Evolutionary conservation across 257 asterid genomes (phyloP), one percentile per base, ranked within the genome.

Genomic region (Scutellaria baicalensis): DNA sequence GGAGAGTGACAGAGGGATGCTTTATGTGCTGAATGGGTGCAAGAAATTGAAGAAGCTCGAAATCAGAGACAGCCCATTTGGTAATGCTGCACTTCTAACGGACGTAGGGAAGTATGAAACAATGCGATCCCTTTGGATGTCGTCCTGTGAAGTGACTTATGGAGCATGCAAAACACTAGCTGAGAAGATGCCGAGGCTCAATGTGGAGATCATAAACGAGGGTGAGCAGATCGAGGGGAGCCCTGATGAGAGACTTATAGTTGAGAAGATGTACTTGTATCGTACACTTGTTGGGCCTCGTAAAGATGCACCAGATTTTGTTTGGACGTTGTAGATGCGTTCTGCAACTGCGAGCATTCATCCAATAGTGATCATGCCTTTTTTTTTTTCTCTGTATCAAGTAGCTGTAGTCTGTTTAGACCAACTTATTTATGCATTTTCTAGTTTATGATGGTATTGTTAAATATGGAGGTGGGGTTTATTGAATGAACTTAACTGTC

Each of bases 81-180:
- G 97, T 12, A 61, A 88, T 55, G 67, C 10, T 77, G 97, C 97
- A 36, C 96, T 90, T 79, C 85, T 88, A 54, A 77, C 82, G 74
- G 95, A 87, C 84, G 67, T 87, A 82, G 90, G 94, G 76, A 92
- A 86, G 96, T 90, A 92, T 85, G 97, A 88, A 63, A 85, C 96
- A 79, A 88, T 92, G 98, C 92, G 97, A 90, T 92, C 96, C 89
- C 93, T 92, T 83, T 92, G 97, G 92, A 92, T 92, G 98, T 85
- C 93, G 67, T 81, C 93, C 78, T 92, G 96, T 62, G 84, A 84
- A 75, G 95, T 90, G 83, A 86, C 96, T 73, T 80, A 77, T 9
- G 93, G 90, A 69, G 97, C 86, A 6, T 92, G 98, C 91, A 90
- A 72, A 85, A 75, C 67, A 5, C 83, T 92, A 14, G 98, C 97